Evolutionary conservation across 495 filamentous ascomycete genomes (phyloP), one percentile per base, ranked within the genome.

Genomic region (Pyrenula massariospora): DNA sequence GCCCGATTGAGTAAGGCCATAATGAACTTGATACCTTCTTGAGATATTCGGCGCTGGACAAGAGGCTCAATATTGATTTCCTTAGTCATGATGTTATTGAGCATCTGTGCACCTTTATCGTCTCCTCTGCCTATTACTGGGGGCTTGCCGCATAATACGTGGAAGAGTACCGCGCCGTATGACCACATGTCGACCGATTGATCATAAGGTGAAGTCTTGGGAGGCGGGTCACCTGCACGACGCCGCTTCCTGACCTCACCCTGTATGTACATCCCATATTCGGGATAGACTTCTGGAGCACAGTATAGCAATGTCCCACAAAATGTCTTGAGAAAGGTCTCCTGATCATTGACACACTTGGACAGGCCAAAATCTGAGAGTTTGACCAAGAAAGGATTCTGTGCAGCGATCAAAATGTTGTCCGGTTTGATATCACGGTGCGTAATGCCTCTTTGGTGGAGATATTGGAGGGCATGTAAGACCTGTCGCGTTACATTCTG

Each of bases 391-490:
- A 93, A 77, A 0, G 92, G 92, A 15, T 87, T 76, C 1, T 79
- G 62, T 1, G 79, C 85, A 8, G 79, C 71, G 58, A 97, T 86
- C 23, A 98, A 74, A 57, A 98, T 96, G 64, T 98, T 98, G 70
- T 97, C 94, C 0, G 93, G 93, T 67, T 98, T 98, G 63, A 98
- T 88, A 69, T 98, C 93, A 2, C 93, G 86, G 71, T 98, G 93
- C 0, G 92, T 96, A 60, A 98, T 96, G 52, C 83, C 86, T 61
- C 82, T 84, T 31, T 77, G 70, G 63, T 98, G 93, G 11, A 97
- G 75, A 66, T 98, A 95, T n/a, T 81, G 82, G 12, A 98, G 73
- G 8, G 90, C 91, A 53, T 82, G 77, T 10, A 96, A 68, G 19
- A 97, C 75, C 66, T 98, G 93, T 1, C 71, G 70, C 3, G 89